Evolutionary conservation across 768 basidiomycete species (phyloP).

Genomic region (Pisolithus sp.): DNA sequence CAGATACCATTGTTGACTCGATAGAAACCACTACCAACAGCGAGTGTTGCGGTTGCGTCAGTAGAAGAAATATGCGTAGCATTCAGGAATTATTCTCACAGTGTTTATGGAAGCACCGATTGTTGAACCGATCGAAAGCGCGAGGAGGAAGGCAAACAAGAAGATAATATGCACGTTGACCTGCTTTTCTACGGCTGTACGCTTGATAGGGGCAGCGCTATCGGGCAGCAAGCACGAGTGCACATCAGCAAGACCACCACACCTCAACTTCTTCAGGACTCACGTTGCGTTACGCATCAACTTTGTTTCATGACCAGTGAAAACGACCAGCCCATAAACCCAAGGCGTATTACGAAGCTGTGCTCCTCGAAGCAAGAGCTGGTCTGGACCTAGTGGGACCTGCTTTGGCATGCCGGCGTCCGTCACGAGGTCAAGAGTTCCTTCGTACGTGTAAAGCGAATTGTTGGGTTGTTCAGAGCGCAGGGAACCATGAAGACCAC

Average conservation of each 20-base stretch:
- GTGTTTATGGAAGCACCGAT: constrained; percentile 87
- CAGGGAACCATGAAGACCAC: constrained; percentile 70
- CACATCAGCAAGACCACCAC: not conserved
- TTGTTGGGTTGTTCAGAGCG: constrained; percentile 97
- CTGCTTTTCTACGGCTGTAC: constrained; percentile 91
- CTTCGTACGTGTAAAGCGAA: constrained; percentile 93
- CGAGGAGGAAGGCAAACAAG: constrained; percentile 81
- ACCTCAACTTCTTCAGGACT: constrained; percentile 27
- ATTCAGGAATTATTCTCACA: constrained; percentile 23
- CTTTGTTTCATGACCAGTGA: constrained; percentile 98
- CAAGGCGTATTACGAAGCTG: constrained; percentile 95
- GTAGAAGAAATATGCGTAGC: no score
- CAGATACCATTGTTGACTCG: constrained; percentile 87
- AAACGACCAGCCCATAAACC: constrained; percentile 91
- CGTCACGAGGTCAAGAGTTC: constrained; percentile 60
- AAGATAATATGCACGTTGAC: constrained; percentile 97
- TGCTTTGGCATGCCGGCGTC: constrained; percentile 59
- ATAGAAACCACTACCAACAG: constrained; percentile 69
- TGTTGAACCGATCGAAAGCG: constrained; percentile 84
- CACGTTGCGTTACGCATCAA: constrained; percentile 97
- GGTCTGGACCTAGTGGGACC: constrained; percentile 90
- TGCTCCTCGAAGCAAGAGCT: constrained; percentile 88
- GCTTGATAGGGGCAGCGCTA: constrained; percentile 93
- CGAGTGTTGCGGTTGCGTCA: no score
- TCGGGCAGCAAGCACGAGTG: not conserved